A percentile compares a stretch with the other conserved stretches of the same genome.
Conservation (phyloP, 2,329 filamentous ascomycete genomes). For the Ophiostoma quercus region DNA sequence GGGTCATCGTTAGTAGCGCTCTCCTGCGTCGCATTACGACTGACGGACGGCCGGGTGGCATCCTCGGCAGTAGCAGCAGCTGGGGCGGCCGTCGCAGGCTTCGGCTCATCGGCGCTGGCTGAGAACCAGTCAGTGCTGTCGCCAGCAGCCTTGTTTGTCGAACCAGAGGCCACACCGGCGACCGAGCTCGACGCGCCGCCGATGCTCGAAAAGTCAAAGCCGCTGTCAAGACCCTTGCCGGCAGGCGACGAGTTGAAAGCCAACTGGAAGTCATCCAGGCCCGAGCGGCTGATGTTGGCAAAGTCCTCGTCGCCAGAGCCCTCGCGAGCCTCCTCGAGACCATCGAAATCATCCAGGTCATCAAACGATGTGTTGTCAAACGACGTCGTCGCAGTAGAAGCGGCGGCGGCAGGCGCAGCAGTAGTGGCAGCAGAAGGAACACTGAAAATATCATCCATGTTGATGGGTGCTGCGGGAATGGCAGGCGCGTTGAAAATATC, state of each 20-base stretch:
- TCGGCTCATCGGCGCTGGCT: conserved; percentile 5
- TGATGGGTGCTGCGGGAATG: neutral
- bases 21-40: conserved; percentile 65
- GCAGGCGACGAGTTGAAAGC: conserved; percentile 72
- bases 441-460: conserved; percentile 25
- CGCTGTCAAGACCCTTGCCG: conserved; percentile 51
- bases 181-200: conserved; percentile 34
- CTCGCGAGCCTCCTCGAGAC: conserved; percentile 78
- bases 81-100: conserved; percentile 31
- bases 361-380: conserved; percentile 47
- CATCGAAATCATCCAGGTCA: conserved; percentile 77
- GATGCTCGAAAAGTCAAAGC: conserved; percentile 52
- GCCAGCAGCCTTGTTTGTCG: conserved; percentile 27
- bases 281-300: conserved; percentile 64
- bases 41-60: conserved; percentile 34
- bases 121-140: conserved; percentile 69
- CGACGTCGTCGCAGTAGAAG: conserved; percentile 33
- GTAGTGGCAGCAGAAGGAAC: conserved; percentile 14
- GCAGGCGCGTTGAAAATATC: conserved; percentile 25
- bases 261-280: conserved; percentile 72
- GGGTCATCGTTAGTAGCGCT: conserved; percentile 85
- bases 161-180: conserved; percentile 12
- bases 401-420: conserved; percentile 28
- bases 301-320: conserved; percentile 75
- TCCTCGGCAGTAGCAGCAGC: conserved; percentile 28